These are phyloP conservation scores for Trichoderma brevicompactum DNA, from an alignment of 2,329 filamentous ascomycete species.

Conservation along the genomic window DNA sequence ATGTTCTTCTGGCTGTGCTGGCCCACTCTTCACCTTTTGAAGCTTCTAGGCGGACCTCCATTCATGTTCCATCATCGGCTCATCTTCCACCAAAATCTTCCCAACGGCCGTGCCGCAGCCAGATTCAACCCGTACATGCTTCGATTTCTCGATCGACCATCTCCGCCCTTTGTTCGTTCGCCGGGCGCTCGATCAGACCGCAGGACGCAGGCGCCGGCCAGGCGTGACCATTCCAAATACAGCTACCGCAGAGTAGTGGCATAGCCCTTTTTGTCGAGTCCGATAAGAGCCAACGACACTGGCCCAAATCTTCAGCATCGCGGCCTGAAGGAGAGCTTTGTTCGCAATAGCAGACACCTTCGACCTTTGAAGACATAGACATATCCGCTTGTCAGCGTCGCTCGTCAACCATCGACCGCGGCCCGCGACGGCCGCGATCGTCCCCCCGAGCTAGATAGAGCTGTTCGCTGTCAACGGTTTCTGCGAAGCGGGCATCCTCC, in stretches of 20 bases:
- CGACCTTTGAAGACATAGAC: not conserved
- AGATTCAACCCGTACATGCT: not conserved
- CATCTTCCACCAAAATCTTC: constrained; percentile 1
- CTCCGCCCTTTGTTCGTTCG: not conserved
- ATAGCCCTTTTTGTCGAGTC: not conserved
- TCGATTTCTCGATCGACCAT: not conserved
- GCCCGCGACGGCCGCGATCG: constrained; percentile 27
- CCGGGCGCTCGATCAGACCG: not conserved
- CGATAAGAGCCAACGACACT: constrained; percentile 13
- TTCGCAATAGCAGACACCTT: not conserved
- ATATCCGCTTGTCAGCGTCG: not conserved
- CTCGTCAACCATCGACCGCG: constrained; percentile 1
- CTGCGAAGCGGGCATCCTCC: constrained; percentile 12
- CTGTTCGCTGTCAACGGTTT: constrained; percentile 1
- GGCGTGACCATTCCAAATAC: constrained; percentile 3
- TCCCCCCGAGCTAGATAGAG: not conserved
- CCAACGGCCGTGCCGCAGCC: not conserved
- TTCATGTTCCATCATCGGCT: constrained; percentile 20
- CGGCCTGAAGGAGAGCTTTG: not conserved
- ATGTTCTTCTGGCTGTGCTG: constrained; percentile 12
- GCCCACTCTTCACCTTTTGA: constrained; percentile 15
- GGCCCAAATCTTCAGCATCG: too few relatives aligned
- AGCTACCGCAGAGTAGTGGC: constrained; percentile 6
- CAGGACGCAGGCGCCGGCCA: constrained; percentile 1
- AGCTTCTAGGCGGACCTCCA: constrained; percentile 13